phyloP scores from a whole-genome alignment of 2,329 filamentous ascomycete genomes.

The Tolypocladium inflatum region DNA sequence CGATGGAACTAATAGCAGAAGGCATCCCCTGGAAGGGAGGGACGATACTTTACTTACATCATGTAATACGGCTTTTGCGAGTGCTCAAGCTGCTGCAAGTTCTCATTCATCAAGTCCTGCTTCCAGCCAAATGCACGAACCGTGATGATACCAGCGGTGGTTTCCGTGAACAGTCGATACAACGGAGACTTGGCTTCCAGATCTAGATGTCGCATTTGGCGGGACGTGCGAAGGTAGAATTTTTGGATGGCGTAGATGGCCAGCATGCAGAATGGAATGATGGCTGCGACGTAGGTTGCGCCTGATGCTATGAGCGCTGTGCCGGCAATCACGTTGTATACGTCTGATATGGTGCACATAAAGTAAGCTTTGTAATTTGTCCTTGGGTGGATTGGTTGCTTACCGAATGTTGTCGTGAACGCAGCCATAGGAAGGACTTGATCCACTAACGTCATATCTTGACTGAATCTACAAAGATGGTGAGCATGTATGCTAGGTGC shows the following conservation, averaged over 20 bases:
- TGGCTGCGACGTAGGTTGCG: slow-evolving; percentile 32
- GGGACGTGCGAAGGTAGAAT: slow-evolving; percentile 48
- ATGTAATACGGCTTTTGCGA: slow-evolving; percentile 7
- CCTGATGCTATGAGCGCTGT: slow-evolving; percentile 26
- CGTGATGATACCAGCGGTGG: slow-evolving; percentile 2
- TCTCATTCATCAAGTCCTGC: background rate
- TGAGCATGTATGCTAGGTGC: background rate
- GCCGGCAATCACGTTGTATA: slow-evolving; percentile 6
- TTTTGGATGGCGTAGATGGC: slow-evolving; percentile 37
- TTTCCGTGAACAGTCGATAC: slow-evolving; percentile 6
- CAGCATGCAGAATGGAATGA: slow-evolving; percentile 33
- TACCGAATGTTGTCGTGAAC: background rate
- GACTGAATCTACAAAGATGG: slow-evolving; percentile 3
- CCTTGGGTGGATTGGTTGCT: background rate
- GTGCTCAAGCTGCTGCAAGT: slow-evolving; percentile 2
- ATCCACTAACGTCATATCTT: slow-evolving; percentile 5
- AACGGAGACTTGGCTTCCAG: slow-evolving; percentile 46
- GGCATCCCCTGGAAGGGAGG: too few relatives aligned
- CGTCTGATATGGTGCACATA: background rate
- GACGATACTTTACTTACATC: background rate
- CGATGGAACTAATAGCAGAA: too few relatives aligned
- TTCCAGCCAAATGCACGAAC: slow-evolving; percentile 8
- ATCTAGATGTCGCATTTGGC: slow-evolving; percentile 48
- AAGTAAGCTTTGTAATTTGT: too few relatives aligned
- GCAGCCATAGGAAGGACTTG: slow-evolving; percentile 3